These are phyloP conservation scores for Malus orientalis DNA, from an alignment of 306 rosid species.

Conservation along the genomic window DNA sequence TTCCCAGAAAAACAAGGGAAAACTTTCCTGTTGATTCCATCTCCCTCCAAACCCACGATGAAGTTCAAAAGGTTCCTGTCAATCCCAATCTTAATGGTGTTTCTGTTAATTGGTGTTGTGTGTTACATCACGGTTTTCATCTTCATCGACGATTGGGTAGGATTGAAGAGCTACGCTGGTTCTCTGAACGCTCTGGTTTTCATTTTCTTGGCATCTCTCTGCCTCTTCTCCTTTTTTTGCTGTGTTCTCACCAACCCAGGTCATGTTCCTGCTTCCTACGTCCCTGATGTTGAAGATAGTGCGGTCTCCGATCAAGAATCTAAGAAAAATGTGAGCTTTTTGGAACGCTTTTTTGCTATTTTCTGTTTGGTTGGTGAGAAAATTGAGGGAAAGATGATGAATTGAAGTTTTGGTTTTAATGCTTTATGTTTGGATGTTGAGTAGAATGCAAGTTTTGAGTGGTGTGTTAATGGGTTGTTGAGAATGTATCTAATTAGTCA, in stretches of 20 bases:
- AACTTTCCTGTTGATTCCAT: not conserved
- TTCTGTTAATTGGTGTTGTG: constrained; percentile 37
- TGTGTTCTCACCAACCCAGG: constrained; percentile 83
- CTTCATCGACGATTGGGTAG: constrained; percentile 66
- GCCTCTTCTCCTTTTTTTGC: constrained; percentile 56
- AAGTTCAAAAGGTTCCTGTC: constrained; percentile 41
- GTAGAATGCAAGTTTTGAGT: not conserved
- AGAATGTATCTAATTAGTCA: not conserved
- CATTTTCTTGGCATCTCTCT: constrained; percentile 42
- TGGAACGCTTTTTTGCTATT: not conserved
- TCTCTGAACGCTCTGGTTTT: constrained; percentile 45
- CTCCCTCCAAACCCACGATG: constrained; percentile 15
- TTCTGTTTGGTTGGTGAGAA: constrained; percentile 8
- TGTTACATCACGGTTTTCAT: constrained; percentile 59
- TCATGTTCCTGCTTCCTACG: constrained; percentile 56
- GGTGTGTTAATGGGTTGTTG: not conserved
- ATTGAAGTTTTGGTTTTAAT: not conserved
- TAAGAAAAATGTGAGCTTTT: constrained; percentile 47
- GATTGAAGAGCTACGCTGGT: constrained; percentile 57
- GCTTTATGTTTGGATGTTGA: constrained; percentile 11
- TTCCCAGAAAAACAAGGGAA: not conserved
- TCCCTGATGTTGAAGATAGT: constrained; percentile 68
- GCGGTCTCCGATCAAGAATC: constrained; percentile 23
- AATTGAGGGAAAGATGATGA: not conserved
- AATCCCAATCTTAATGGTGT: constrained; percentile 45